Conservation (phyloP, 179 eudicot species). For the Nepenthes alata region DNA sequence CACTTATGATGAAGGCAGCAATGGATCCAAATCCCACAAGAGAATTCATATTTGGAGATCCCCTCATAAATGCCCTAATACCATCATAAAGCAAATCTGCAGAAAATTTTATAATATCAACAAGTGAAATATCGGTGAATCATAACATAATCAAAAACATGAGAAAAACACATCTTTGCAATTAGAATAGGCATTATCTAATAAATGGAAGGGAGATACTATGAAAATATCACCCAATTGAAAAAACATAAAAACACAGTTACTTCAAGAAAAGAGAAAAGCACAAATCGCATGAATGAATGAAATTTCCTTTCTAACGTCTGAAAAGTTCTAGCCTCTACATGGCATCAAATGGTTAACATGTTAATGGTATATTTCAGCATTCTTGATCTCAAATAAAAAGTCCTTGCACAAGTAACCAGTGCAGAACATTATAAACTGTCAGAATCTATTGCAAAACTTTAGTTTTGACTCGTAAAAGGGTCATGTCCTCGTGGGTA, state of each 20-base stretch:
- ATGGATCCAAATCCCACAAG: constrained; percentile 93
- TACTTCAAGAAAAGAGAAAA: not conserved
- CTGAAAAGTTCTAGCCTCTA: no score
- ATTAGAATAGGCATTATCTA: not conserved
- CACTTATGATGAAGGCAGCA: constrained; percentile 76
- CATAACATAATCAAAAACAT: not conserved
- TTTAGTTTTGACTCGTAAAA: no score
- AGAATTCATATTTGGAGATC: constrained; percentile 97
- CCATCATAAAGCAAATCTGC: constrained; percentile 82
- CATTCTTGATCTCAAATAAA: no score
- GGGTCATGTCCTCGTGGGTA: no score
- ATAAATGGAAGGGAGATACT: not conserved
- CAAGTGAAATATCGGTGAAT: constrained; percentile 3
- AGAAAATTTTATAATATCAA: constrained; percentile 6
- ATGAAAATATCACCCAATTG: not conserved
- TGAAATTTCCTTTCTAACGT: no score
- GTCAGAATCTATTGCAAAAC: no score
- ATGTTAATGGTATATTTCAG: no score
- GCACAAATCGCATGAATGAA: not conserved
- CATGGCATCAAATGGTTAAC: no score
- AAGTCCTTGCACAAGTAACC: no score
- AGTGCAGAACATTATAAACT: no score
- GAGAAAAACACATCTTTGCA: not conserved
- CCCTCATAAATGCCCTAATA: constrained; percentile 51
- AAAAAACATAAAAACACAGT: not conserved